Conservation (phyloP, 2,329 filamentous ascomycete species). For the Phialemonium atrogriseum region DNA sequence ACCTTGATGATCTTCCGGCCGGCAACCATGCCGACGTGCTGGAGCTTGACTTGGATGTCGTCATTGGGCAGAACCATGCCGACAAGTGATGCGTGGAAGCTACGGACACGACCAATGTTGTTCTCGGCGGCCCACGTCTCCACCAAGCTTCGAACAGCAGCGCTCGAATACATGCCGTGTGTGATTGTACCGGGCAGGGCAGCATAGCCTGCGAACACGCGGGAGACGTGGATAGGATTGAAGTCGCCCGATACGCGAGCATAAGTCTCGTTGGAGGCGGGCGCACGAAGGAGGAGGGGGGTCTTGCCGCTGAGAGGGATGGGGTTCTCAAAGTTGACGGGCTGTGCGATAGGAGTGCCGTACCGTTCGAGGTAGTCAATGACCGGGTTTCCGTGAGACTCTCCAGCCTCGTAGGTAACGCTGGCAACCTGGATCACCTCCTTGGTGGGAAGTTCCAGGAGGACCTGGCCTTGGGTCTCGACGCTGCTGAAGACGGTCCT, state of each 20-base stretch:
- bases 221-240: constrained; percentile 97
- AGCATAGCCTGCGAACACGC: constrained; percentile 92
- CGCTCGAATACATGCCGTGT: constrained; percentile 98
- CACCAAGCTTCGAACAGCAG: constrained; percentile 87
- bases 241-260: constrained; percentile 96
- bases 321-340: constrained; percentile 92
- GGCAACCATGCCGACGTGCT: constrained; percentile 95
- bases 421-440: constrained; percentile 96
- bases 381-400: constrained; percentile 92
- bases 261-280: constrained; percentile 95
- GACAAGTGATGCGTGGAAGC: constrained; percentile 94
- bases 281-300: constrained; percentile 79
- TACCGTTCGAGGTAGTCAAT: constrained; percentile 92
- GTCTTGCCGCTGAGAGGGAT: constrained; percentile 93
- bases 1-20: constrained; percentile 99
- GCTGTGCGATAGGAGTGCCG: constrained; percentile 88
- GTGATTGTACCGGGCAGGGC: constrained; percentile 95
- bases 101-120: constrained; percentile 92
- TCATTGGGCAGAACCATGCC: constrained; percentile 98
- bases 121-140: constrained; percentile 99
- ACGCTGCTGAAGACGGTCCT: constrained; percentile 85
- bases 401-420: constrained; percentile 87
- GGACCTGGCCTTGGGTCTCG: constrained; percentile 83
- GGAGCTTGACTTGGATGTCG: constrained; percentile 85
- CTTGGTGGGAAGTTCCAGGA: constrained; percentile 91